Conservation (phyloP, 768 basidiomycete species). For the Terana coerulea region DNA sequence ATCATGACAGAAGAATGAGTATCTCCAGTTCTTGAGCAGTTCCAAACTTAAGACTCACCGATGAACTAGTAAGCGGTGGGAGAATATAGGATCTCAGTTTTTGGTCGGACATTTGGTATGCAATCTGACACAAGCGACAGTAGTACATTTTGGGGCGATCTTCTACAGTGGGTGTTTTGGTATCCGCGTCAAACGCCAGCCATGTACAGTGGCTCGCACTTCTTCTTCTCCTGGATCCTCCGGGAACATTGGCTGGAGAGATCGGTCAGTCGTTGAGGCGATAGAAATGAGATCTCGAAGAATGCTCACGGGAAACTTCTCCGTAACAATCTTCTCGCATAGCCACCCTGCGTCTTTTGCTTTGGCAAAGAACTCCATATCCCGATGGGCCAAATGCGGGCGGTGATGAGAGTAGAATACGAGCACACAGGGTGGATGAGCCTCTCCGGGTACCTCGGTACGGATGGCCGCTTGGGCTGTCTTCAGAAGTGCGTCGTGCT, state of each 20-base stretch:
- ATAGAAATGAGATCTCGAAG: not conserved
- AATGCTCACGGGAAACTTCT: slow-evolving; percentile 54
- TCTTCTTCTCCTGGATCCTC: slow-evolving; percentile 79
- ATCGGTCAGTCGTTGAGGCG: not conserved
- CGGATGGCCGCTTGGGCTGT: slow-evolving; percentile 54
- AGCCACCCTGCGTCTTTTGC: slow-evolving; percentile 64
- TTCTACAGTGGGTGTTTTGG: not conserved
- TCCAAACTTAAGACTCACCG: no score
- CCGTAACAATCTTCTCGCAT: slow-evolving; percentile 65
- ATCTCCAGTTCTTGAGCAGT: no score
- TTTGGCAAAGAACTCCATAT: slow-evolving; percentile 76
- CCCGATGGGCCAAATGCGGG: slow-evolving; percentile 76
- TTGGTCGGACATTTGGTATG: no score
- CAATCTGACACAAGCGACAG: no score
- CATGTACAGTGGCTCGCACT: slow-evolving; percentile 79
- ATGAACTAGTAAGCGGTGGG: no score
- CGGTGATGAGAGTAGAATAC: slow-evolving; percentile 91
- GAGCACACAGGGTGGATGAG: slow-evolving; percentile 44
- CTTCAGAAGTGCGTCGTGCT: slow-evolving; percentile 80
- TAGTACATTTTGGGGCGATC: no score
- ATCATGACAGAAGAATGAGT: no score
- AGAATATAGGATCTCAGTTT: no score
- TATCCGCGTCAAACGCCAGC: slow-evolving; percentile 60
- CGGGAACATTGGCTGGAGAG: slow-evolving; percentile 78
- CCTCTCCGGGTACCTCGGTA: slow-evolving; percentile 2